Base-by-base conservation (phyloP, 2,329 filamentous ascomycete species). In the Trichoderma polysporum region DNA sequence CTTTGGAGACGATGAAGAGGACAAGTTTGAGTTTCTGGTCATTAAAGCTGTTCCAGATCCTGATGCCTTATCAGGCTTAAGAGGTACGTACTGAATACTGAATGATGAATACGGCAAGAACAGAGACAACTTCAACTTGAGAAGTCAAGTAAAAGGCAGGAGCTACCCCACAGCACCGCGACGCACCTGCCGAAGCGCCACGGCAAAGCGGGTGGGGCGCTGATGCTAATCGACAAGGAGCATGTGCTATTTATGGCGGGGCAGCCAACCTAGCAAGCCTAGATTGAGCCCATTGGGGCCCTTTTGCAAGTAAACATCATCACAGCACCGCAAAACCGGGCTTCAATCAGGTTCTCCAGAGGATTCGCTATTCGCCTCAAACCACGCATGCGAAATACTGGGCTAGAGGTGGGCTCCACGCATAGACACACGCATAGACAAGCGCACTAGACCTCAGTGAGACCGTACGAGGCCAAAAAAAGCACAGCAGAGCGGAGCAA, bases 161-260 rank as follows among this genome's bases (percentile, higher is more conserved):
- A 33, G 27, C 50, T 56, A 47, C 50, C 50, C 61, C 49, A 54
- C 61, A 52, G 50, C 35, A 22, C 27, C 49, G 61, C 19, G 39
- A 45, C 35, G 61, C 49, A 47, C 61, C 61, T 64, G 61, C 61
- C 61, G 50, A 49, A 56, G 50, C 50, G 29, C 50, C 49, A 33
- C 60, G 49, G 59, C 59, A 41, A n/a, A 37, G 33, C 35, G 37
- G 49, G 47, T 31, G 61, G 29, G 61, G 61, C 50, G 61, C 37
- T 25, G 60, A 39, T 47, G 33, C 19, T 37, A 47, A 54, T 54
- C 60, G 60, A 54, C 33, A 54, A 39, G 47, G 57, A 22, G 57
- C 57, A 37, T 60, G 53, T 58, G 54, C 17, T 15, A 31, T 25
- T 41, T 33, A 41, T 59, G 47, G 58, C 58, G 58, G 58, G 58